Evolutionary conservation across 78 protist genomes (phyloP).

Genomic region (Monosiga brevicollis): DNA sequence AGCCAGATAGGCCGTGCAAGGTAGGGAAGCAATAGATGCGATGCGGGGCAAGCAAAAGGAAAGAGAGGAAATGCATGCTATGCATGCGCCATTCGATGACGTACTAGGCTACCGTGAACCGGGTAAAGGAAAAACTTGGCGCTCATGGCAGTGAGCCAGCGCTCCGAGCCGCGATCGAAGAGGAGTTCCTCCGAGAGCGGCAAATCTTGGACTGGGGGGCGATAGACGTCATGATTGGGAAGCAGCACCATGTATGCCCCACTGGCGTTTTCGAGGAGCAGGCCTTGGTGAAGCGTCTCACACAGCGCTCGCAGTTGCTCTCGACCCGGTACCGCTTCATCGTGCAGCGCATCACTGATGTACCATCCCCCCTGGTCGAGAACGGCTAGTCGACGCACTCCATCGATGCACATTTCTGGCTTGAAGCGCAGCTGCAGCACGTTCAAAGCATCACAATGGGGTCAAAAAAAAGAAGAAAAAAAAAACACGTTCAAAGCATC

Average conservation of each 20-base stretch:
- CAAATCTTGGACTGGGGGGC: too few species aligned
- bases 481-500: background rate
- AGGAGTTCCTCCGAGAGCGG: background rate
- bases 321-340: too few species aligned
- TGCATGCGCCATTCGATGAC: too few species aligned
- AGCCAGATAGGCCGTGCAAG: too few species aligned
- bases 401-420: background rate
- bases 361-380: conserved; percentile 32
- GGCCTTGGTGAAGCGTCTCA: conserved; percentile 14
- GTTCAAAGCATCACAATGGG: background rate
- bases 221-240: conserved; percentile 27
- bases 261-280: conserved; percentile 25
- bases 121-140: conserved; percentile 25
- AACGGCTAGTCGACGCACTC: background rate
- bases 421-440: conserved; percentile 3
- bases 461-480: background rate
- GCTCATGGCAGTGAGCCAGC: conserved; percentile 4
- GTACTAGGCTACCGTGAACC: too few species aligned
- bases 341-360: background rate
- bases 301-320: too few species aligned
- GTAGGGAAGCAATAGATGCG: too few species aligned
- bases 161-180: background rate
- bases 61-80: too few species aligned
- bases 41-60: too few species aligned
- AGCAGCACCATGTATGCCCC: conserved; percentile 15